phyloP scores from a whole-genome alignment of 2,329 filamentous ascomycete species.

The Fusarium sp. region DNA sequence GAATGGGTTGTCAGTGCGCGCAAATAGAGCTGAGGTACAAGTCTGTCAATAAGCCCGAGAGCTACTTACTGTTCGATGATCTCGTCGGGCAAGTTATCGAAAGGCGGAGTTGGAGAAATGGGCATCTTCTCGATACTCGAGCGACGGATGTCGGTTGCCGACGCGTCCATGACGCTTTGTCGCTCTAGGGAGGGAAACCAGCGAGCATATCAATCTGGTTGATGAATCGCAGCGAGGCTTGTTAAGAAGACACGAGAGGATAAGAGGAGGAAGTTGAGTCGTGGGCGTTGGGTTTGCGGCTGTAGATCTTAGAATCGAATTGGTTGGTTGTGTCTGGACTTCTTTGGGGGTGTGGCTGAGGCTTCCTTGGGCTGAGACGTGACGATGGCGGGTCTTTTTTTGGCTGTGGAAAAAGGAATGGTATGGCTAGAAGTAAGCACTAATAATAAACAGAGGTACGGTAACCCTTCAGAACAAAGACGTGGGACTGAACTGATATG shows the following conservation, averaged over 20 bases:
- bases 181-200: slow-evolving; percentile 37
- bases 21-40: neutral
- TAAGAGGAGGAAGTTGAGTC: neutral
- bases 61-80: slow-evolving; percentile 73
- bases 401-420: slow-evolving; percentile 9
- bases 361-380: slow-evolving; percentile 29
- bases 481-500: neutral
- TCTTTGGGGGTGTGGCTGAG: slow-evolving; percentile 31
- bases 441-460: slow-evolving; percentile 4
- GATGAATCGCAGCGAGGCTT: slow-evolving; percentile 8
- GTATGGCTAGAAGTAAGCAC: slow-evolving; percentile 27
- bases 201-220: slow-evolving; percentile 40
- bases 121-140: slow-evolving; percentile 52
- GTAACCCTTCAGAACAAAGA: slow-evolving; percentile 12
- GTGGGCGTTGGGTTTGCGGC: slow-evolving; percentile 9
- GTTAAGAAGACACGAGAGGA: neutral
- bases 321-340: slow-evolving; percentile 22
- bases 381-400: slow-evolving; percentile 23
- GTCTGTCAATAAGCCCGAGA: neutral
- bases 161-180: slow-evolving; percentile 49
- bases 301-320: slow-evolving; percentile 7
- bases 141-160: slow-evolving; percentile 45
- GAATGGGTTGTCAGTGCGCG: neutral
- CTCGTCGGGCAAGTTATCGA: slow-evolving; percentile 71
- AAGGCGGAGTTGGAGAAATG: slow-evolving; percentile 52